A percentile compares a stretch with the other conserved stretches of the same genome.
phyloP scores from a whole-genome alignment of 2,329 filamentous ascomycete genomes.

The Zopfia rhizophila region DNA sequence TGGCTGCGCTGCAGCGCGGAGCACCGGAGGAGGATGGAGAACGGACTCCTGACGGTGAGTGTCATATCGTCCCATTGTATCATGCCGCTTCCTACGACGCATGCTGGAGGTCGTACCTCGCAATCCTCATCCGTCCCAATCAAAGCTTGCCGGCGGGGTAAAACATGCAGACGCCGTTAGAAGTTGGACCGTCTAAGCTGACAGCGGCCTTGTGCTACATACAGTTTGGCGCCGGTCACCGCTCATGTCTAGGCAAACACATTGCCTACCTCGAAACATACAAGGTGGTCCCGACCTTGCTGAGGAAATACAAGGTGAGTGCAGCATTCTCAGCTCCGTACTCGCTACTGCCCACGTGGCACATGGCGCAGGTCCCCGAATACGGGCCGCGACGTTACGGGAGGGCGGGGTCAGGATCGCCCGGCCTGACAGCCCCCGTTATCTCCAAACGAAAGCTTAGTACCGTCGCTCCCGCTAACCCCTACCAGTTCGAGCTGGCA shows the following conservation, averaged over 20 bases:
- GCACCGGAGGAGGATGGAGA: constrained; percentile 21
- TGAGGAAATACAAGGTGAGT: constrained; percentile 12
- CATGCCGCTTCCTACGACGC: too few species aligned
- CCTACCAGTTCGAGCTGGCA: background rate
- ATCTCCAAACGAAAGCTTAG: too few species aligned
- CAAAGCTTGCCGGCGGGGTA: constrained; percentile 35
- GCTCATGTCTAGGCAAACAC: constrained; percentile 15
- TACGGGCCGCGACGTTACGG: too few species aligned
- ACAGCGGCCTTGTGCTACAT: constrained; percentile 41
- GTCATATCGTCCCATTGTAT: too few species aligned
- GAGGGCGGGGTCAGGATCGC: too few species aligned
- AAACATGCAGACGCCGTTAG: constrained; percentile 46
- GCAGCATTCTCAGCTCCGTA: background rate
- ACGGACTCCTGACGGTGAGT: constrained; percentile 27
- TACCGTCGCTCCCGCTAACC: too few species aligned
- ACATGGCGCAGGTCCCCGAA: too few species aligned
- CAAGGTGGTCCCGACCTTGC: constrained; percentile 42
- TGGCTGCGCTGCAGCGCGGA: constrained; percentile 1
- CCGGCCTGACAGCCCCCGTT: too few species aligned
- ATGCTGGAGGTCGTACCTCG: background rate
- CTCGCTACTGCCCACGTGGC: too few species aligned
- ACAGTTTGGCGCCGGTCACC: constrained; percentile 14
- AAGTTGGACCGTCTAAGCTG: constrained; percentile 48
- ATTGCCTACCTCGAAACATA: constrained; percentile 16
- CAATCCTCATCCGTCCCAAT: background rate